phyloP scores from a whole-genome alignment of 75 land plant genomes.

The Chamaecyparis obtusa region DNA sequence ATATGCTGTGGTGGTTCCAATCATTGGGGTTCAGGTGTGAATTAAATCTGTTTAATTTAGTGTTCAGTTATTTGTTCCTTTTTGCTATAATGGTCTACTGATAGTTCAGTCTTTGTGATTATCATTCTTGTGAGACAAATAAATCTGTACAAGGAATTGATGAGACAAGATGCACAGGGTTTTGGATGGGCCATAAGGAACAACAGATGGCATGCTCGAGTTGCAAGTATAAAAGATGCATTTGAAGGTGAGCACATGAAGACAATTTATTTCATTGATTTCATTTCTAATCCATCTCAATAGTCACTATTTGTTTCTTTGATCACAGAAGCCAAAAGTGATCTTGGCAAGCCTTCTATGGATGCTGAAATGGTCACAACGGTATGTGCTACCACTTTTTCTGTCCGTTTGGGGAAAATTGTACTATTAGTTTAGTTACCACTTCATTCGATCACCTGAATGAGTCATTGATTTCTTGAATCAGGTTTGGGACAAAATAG shows the following conservation, averaged over 20 bases:
- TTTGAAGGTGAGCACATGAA: conserved; percentile 66
- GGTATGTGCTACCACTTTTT: conserved; percentile 32
- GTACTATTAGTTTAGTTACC: not conserved
- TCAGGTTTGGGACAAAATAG: conserved; percentile 94
- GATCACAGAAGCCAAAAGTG: conserved; percentile 62
- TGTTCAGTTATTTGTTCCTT: not conserved
- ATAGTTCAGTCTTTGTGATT: not conserved
- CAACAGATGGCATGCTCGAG: conserved; percentile 90
- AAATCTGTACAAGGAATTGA: not conserved
- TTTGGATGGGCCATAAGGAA: conserved; percentile 88
- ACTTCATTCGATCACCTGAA: not conserved
- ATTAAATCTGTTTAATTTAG: not conserved
- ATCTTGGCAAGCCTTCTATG: conserved; percentile 57
- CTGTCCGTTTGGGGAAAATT: not conserved
- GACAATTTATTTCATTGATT: conserved; percentile 13
- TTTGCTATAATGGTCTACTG: not conserved
- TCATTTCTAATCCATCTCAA: not conserved
- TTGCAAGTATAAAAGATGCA: conserved; percentile 66
- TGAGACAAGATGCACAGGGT: conserved; percentile 28
- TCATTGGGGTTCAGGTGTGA: conserved; percentile 91
- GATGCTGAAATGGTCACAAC: conserved; percentile 85
- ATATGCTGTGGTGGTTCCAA: conserved; percentile 73
- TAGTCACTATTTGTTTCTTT: not conserved
- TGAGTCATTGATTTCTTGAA: not conserved
- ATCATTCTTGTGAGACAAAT: not conserved